Conservation (phyloP, 1,139 yeast genomes). For the Lodderomyces pseudojiufengensis region DNA sequence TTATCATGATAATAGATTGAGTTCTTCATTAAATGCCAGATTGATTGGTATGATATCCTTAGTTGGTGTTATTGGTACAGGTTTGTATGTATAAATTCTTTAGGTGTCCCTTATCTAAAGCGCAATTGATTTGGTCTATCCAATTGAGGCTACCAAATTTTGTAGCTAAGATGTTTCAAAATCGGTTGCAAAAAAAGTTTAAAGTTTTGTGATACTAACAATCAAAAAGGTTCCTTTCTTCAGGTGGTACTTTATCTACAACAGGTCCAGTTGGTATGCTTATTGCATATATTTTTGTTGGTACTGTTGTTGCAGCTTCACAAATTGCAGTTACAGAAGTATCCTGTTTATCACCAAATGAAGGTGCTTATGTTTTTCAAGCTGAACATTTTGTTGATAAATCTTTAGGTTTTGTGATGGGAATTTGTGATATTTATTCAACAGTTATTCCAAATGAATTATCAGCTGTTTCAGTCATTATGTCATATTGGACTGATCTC, state of each 20-base stretch:
- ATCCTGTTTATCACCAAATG: constrained; percentile 28
- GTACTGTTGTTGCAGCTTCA: constrained; percentile 18
- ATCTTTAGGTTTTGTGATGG: constrained; percentile 26
- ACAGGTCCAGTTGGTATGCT: constrained; percentile 23
- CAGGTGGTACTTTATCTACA: constrained; percentile 19
- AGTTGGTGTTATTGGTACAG: constrained; percentile 28
- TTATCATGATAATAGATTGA: constrained; percentile 14
- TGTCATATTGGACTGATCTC: constrained; percentile 22
- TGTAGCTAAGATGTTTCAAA: too few relatives aligned
- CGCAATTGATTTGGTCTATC: too few relatives aligned
- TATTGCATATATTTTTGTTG: constrained; percentile 21
- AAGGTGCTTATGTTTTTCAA: constrained; percentile 27
- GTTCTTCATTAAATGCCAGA: constrained; percentile 21
- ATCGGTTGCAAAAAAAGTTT: too few relatives aligned
- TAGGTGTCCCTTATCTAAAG: too few relatives aligned
- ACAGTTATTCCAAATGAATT: constrained; percentile 22
- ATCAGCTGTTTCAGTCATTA: constrained; percentile 26
- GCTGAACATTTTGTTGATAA: constrained; percentile 26
- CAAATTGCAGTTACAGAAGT: constrained; percentile 28
- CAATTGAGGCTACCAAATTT: neutral
- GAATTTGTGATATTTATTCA: constrained; percentile 20
- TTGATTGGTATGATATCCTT: constrained; percentile 32
- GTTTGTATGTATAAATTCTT: constrained; percentile 11
- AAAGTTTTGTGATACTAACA: neutral
- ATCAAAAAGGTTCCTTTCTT: constrained; percentile 14